Evolutionary conservation across 2,329 filamentous ascomycete species (phyloP).

Genomic region (Nakataea oryzae): DNA sequence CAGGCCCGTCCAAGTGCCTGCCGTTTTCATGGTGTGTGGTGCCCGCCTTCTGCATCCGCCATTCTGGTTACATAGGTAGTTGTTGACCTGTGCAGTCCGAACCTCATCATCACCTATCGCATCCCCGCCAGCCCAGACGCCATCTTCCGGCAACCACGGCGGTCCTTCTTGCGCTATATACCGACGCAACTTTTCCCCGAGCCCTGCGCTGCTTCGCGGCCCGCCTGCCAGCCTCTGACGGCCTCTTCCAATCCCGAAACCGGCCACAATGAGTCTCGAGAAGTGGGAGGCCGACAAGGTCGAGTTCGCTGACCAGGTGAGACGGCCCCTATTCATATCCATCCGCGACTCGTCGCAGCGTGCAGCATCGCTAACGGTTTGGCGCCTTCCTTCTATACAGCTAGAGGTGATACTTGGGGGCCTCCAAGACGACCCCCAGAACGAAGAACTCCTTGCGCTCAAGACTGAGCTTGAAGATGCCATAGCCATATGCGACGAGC

Average conservation of each 20-base stretch:
- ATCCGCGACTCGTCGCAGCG: neutral
- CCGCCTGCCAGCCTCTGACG: neutral
- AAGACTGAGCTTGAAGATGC: slow-evolving; percentile 73
- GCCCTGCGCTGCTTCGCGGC: neutral
- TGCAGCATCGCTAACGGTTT: too few relatives aligned
- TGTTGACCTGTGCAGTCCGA: too few relatives aligned
- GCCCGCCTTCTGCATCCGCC: too few relatives aligned
- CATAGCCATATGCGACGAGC: slow-evolving; percentile 68
- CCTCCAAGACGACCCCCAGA: slow-evolving; percentile 71
- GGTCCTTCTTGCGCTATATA: too few relatives aligned
- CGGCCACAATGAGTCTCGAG: slow-evolving; percentile 22
- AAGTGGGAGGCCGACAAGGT: slow-evolving; percentile 40
- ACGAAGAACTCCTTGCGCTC: slow-evolving; percentile 65
- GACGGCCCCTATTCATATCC: slow-evolving; percentile 8
- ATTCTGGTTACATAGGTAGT: too few relatives aligned
- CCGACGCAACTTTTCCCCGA: neutral
- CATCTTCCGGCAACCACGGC: too few relatives aligned
- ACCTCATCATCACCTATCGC: too few relatives aligned
- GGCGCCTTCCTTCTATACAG: slow-evolving; percentile 26
- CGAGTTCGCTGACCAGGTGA: slow-evolving; percentile 47
- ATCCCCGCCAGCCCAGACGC: too few relatives aligned
- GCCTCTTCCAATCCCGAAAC: neutral
- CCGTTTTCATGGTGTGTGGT: too few relatives aligned
- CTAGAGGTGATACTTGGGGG: slow-evolving; percentile 69
- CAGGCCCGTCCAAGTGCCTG: too few relatives aligned